Percentiles rank a stretch among this genome's conserved stretches.
These are phyloP conservation scores for Carallia pectinifolia DNA, from an alignment of 345 rosid genomes.

Conservation along the genomic window DNA sequence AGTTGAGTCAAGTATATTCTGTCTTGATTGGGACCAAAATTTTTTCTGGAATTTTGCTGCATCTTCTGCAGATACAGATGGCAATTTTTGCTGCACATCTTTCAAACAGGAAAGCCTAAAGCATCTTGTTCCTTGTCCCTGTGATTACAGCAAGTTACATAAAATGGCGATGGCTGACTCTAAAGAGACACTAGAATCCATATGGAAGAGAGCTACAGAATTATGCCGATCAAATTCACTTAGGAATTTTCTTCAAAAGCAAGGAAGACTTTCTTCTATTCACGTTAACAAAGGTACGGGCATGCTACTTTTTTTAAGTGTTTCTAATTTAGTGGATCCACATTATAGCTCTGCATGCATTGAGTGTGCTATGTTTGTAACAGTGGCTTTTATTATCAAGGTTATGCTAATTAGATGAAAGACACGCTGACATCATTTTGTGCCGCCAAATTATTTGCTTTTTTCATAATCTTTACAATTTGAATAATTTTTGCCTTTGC, in stretches of 20 bases:
- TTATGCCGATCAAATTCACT: conserved; percentile 73
- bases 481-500: no score
- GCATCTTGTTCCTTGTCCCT: conserved; percentile 37
- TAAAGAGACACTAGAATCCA: conserved; percentile 53
- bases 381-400: not conserved
- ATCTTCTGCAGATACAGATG: conserved; percentile 35
- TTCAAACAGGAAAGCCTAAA: conserved; percentile 49
- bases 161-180: conserved; percentile 39
- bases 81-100: conserved; percentile 46
- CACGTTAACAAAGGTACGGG: conserved; percentile 57
- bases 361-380: no score
- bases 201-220: conserved; percentile 67
- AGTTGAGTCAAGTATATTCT: no score
- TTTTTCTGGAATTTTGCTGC: no score
- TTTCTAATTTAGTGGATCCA: not conserved
- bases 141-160: conserved; percentile 39
- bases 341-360: not conserved
- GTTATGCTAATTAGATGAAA: not conserved
- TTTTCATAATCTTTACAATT: not conserved
- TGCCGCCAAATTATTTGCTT: not conserved
- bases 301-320: not conserved
- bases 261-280: conserved; percentile 78
- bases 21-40: no score
- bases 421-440: not conserved
- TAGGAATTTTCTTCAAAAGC: conserved; percentile 62